phyloP scores from a whole-genome alignment of 441 rosid species.

The Syzygium syzygioides region DNA sequence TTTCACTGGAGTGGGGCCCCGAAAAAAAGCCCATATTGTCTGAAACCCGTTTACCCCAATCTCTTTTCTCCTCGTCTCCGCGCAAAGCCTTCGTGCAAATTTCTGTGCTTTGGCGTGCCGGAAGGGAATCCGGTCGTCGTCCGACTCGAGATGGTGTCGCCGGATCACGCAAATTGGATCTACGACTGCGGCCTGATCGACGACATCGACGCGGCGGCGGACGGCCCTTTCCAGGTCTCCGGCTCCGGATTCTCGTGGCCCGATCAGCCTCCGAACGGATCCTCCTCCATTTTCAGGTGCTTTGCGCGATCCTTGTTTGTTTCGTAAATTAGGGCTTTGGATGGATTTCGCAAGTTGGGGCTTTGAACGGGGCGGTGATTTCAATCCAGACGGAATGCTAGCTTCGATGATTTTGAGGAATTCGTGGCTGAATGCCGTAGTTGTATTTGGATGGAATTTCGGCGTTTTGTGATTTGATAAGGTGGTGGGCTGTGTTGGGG shows the following conservation, averaged over 20 bases:
- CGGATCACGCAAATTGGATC: constrained; percentile 72
- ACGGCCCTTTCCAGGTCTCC: constrained; percentile 44
- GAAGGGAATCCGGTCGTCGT: not conserved
- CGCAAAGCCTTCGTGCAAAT: not conserved
- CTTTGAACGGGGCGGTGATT: not conserved
- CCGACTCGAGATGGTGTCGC: constrained; percentile 51
- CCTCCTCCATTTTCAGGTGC: constrained; percentile 57
- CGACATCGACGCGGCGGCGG: constrained; percentile 52
- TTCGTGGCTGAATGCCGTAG: not conserved
- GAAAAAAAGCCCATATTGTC: not conserved
- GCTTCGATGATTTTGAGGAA: not conserved
- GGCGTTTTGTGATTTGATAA: not conserved
- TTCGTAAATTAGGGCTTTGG: not conserved
- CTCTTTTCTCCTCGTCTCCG: not conserved
- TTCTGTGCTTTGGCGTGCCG: not conserved
- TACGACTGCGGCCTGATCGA: constrained; percentile 61
- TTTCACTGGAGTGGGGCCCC: not conserved
- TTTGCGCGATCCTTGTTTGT: not conserved
- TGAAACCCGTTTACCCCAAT: not conserved
- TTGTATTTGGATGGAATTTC: not conserved
- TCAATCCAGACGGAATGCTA: not conserved
- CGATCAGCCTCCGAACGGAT: constrained; percentile 37
- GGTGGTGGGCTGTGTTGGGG: not conserved
- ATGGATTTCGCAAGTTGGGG: not conserved
- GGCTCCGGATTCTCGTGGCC: constrained; percentile 70